Evolutionary conservation across 208 protist genomes (phyloP).

Genomic region (Wallacemonas sp.): DNA sequence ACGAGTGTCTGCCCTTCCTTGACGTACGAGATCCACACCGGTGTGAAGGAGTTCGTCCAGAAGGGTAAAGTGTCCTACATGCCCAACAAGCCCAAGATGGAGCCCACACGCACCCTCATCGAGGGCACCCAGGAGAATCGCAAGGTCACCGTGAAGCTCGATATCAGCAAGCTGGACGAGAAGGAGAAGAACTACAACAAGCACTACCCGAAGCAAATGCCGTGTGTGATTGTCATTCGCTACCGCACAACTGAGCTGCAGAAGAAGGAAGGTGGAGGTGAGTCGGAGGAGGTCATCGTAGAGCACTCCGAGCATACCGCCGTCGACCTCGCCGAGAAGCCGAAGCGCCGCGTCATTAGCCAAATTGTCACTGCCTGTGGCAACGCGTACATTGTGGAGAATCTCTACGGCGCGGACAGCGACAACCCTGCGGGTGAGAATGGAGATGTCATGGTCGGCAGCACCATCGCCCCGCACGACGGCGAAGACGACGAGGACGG

Average conservation of each 20-base stretch:
- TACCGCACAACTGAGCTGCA: slow-evolving; percentile 75
- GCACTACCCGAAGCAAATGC: slow-evolving; percentile 90
- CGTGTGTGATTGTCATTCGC: slow-evolving; percentile 88
- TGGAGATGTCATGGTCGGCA: slow-evolving; percentile 73
- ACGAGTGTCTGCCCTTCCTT: slow-evolving; percentile 67
- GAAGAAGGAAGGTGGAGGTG: slow-evolving; percentile 33
- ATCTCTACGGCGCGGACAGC: slow-evolving; percentile 82
- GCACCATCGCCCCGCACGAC: slow-evolving; percentile 61
- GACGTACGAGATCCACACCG: slow-evolving; percentile 90
- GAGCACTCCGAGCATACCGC: slow-evolving; percentile 90
- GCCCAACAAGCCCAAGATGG: slow-evolving; percentile 91
- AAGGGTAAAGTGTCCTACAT: slow-evolving; percentile 73
- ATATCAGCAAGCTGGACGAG: slow-evolving; percentile 73
- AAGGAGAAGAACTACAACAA: slow-evolving; percentile 87
- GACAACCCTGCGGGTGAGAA: slow-evolving; percentile 43
- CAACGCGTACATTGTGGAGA: slow-evolving; percentile 86
- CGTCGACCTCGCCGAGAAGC: slow-evolving; percentile 75
- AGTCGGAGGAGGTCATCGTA: slow-evolving; percentile 51
- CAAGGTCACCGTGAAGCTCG: slow-evolving; percentile 76
- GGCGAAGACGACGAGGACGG: slow-evolving; percentile 81
- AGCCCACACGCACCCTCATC: slow-evolving; percentile 69
- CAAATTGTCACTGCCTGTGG: slow-evolving; percentile 79
- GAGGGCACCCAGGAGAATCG: slow-evolving; percentile 71
- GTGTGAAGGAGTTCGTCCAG: slow-evolving; percentile 85
- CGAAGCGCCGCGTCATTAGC: slow-evolving; percentile 80